Base-by-base conservation (phyloP, 2,329 filamentous ascomycete genomes). In the Ceratocystis cacaofunesta region DNA sequence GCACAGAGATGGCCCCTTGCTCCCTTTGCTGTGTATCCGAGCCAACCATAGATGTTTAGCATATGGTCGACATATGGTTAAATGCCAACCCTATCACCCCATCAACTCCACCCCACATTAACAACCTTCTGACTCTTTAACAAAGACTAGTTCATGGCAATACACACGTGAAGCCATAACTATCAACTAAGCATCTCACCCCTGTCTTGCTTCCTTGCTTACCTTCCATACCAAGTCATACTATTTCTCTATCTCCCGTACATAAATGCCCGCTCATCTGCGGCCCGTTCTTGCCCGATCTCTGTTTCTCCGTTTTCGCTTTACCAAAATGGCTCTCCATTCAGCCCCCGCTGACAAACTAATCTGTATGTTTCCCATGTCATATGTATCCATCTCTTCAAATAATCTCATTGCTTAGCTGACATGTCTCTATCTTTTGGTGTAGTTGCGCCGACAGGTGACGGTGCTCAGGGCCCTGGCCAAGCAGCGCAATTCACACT, bases 401-500 rank as follows among this genome's bases (percentile, higher is more conserved):
- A 46, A n/a, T 63, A 15, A 12, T 1, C 36, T 2, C 12, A 12
- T 5, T 41, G 10, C 36, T 12, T 5, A 41, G 10, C 36, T 41
- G 36, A 41, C 12, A 41, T 41, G 10, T 41, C 12, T 41, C 36
- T 41, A 41, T 41, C 19, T 66, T 5, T 32, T 10, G 15, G 22
- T 22, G 30, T 22, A 82, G 83, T 89, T 75, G 86, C 87, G 5
- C 86, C 87, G 3, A 83, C 67, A 84, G 55, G 83, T 80, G 19
- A 61, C 5, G 57, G 36, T 46, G 77, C 79, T 69, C 76, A 82
- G 68, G 75, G 78, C 63, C 77, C 82, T 64, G 77, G 79, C 1
- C 88, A 88, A 73, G 90, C 90, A 10, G 84, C 83, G 28, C 90
- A 95, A 74, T 95, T 92, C 79, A 84, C 82, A 62, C 75, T 74